Percentiles rank a stretch among this genome's conserved stretches.
Evolutionary conservation across 1,284 basidiomycete genomes (phyloP).

Genomic region (Pyrrhoderma lamaoense): DNA sequence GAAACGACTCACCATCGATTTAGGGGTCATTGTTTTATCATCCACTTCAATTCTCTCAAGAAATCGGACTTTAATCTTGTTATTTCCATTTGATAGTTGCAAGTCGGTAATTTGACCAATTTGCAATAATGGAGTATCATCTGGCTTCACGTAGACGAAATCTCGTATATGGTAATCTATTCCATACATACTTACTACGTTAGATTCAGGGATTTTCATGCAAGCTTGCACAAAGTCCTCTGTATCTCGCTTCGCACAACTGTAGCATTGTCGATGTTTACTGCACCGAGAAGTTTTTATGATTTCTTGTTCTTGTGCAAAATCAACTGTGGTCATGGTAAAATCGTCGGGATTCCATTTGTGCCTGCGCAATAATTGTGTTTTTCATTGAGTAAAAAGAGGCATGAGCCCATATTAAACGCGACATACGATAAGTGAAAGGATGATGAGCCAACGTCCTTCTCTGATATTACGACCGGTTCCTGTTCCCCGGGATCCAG

Average conservation of each 20-base stretch:
- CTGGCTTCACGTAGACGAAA: conserved; percentile 42
- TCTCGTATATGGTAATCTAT: conserved; percentile 48
- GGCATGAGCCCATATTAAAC: background rate
- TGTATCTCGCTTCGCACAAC: conserved; percentile 5
- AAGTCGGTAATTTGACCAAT: conserved; percentile 50
- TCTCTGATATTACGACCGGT: conserved; percentile 31
- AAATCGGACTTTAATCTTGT: background rate
- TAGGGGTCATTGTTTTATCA: background rate
- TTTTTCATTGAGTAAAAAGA: background rate
- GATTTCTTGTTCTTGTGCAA: conserved; percentile 35
- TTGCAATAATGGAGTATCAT: conserved; percentile 30
- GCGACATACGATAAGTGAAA: conserved; percentile 11
- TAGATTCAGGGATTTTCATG: conserved; percentile 20
- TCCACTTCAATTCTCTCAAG: background rate
- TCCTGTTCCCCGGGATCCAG: conserved; percentile 38
- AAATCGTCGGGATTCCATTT: conserved; percentile 6
- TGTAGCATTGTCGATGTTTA: conserved; percentile 11
- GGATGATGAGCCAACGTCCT: conserved; percentile 8
- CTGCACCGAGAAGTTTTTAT: conserved; percentile 28
- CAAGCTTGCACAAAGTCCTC: conserved; percentile 3
- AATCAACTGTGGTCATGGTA: conserved; percentile 11
- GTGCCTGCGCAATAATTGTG: background rate
- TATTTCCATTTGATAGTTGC: conserved; percentile 19
- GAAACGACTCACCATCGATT: background rate
- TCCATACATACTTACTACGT: conserved; percentile 32